Conservation (phyloP, 2,329 filamentous ascomycete genomes). For the Colletotrichum euphorbiae region DNA sequence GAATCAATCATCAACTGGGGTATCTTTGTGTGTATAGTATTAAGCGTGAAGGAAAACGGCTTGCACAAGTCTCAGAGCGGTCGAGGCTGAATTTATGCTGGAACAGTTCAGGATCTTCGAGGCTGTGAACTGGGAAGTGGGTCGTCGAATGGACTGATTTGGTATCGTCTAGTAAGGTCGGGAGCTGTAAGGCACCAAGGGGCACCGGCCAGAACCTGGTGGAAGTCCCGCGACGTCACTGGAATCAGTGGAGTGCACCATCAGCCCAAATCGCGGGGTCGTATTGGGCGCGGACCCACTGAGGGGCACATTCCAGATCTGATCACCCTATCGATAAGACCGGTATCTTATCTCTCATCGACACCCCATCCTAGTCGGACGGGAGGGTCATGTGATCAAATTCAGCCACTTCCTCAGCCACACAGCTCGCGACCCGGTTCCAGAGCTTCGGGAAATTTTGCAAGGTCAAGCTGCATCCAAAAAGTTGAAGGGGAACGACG, state of each 20-base stretch:
- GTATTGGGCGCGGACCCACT: not conserved
- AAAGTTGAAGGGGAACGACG: slow-evolving; percentile 20
- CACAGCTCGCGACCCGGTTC: slow-evolving; percentile 26
- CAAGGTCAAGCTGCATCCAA: slow-evolving; percentile 16
- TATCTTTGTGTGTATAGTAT: slow-evolving; percentile 27
- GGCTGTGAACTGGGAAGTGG: slow-evolving; percentile 36
- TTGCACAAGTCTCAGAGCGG: not conserved
- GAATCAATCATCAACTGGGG: slow-evolving; percentile 36
- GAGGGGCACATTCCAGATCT: not conserved
- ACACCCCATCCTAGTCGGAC: not conserved
- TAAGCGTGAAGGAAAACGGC: slow-evolving; percentile 10
- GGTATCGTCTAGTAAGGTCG: slow-evolving; percentile 28
- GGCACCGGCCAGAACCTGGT: slow-evolving; percentile 45
- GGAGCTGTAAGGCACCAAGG: slow-evolving; percentile 42
- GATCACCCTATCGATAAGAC: slow-evolving; percentile 14
- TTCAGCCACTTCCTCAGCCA: slow-evolving; percentile 29
- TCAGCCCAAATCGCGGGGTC: slow-evolving; percentile 36
- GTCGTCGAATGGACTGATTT: slow-evolving; percentile 35
- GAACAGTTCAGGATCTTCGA: slow-evolving; percentile 14
- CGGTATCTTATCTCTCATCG: not conserved
- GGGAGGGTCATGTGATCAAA: not conserved
- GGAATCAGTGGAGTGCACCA: slow-evolving; percentile 37
- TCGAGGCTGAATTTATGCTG: slow-evolving; percentile 32
- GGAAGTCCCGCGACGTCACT: slow-evolving; percentile 43
- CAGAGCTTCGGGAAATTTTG: slow-evolving; percentile 41